Base-by-base conservation (phyloP, 177 flowering plant genomes). In the Telopea speciosissima region DNA sequence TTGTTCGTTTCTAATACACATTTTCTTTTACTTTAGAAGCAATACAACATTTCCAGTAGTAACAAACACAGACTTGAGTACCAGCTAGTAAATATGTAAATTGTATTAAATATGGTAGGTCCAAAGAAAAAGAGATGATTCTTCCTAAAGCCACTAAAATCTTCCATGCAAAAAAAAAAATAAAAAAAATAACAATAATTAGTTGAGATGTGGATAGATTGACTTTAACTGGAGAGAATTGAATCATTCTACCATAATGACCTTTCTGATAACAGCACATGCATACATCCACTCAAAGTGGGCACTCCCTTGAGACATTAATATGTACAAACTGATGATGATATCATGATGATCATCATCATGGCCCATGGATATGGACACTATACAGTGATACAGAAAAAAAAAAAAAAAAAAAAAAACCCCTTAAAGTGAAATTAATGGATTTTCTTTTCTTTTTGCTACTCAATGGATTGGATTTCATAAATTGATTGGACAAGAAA, bases 161-260 rank as follows among this genome's bases (percentile, higher is more conserved):
- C 24, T 60, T n/a, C 24, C 9, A 24, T 28, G 3, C 54, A 49
- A 49, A 13, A 49, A 49, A 1, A 11, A 1, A 49, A 3, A 49
- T 17, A 49, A 49, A 49, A 49, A 10, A 49, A 49, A 1, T 49
- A 16, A 49, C 54, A 49, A 49, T 49, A 49, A 49, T 49, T 17
- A 49, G 54, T 0, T 13, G 54, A 61, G 25, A 59, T n/a, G 62
- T 59, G 24, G 31, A 28, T 28, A 28, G 31, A 28, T n/a, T n/a
- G n/a, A n/a, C n/a, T n/a, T n/a, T n/a, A n/a, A n/a, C n/a, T n/a
- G n/a, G n/a, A n/a, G n/a, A n/a, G n/a, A n/a, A n/a, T n/a, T 61
- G 63, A 61, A 61, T 61, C 63, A 61, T 24, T 61, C 28, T 24
- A 61, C 14, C 63, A 61, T 23, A 24, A 61, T 61, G 63, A 61